Conservation (phyloP, 441 rosid genomes). For the Biscutella laevigata region DNA sequence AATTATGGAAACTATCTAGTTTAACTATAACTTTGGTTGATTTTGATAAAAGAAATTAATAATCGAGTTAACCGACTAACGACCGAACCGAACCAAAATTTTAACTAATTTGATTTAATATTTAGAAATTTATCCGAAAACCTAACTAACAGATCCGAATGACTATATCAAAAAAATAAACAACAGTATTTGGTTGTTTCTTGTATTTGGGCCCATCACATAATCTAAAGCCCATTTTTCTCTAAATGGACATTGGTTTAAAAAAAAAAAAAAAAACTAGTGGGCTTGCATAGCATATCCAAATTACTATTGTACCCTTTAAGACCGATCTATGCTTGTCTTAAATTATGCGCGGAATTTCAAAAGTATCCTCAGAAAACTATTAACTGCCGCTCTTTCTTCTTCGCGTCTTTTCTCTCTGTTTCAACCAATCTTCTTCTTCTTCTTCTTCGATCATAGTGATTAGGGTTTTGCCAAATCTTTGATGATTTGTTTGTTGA, state of each 20-base stretch:
- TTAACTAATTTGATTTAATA: too few relatives aligned
- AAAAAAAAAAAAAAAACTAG: too few relatives aligned
- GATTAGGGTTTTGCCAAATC: background rate
- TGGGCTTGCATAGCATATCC: too few relatives aligned
- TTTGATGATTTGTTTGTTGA: background rate
- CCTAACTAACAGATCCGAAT: too few relatives aligned
- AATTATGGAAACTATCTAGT: too few relatives aligned
- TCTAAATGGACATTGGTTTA: background rate
- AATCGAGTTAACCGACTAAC: too few relatives aligned
- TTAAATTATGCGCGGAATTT: background rate
- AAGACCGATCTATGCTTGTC: background rate
- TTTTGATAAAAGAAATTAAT: too few relatives aligned
- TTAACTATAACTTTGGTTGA: too few relatives aligned
- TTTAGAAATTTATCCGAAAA: too few relatives aligned
- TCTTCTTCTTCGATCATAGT: background rate
- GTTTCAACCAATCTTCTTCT: background rate
- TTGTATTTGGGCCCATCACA: background rate
- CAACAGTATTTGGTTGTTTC: background rate
- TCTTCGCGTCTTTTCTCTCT: conserved; percentile 1
- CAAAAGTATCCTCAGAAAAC: background rate
- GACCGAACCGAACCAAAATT: too few relatives aligned
- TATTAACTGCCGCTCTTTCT: conserved; percentile 20
- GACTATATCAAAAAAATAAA: background rate
- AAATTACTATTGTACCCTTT: background rate
- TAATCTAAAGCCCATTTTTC: background rate